Conservation (phyloP, 139 green algal species). For the Picocystis salinarum region DNA sequence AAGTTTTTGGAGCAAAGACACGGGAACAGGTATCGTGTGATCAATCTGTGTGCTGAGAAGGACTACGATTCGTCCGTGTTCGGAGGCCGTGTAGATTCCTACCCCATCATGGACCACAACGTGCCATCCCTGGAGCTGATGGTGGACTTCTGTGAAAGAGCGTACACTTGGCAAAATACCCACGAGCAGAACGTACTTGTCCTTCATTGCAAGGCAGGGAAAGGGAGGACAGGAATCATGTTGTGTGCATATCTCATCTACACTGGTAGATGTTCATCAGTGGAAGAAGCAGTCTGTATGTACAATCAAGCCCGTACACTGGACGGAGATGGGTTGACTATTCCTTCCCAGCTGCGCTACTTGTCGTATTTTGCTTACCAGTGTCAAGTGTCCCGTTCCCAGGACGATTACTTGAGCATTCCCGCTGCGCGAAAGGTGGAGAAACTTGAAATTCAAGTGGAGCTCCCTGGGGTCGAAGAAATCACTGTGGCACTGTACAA, state of each 20-base stretch:
- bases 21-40: conserved; percentile 23
- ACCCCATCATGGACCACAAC: conserved; percentile 46
- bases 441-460: background rate
- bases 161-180: conserved; percentile 21
- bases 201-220: conserved; percentile 61
- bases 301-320: conserved; percentile 25
- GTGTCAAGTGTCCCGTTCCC: background rate
- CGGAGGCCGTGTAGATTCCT: conserved; percentile 16
- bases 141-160: conserved; percentile 25
- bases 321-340: conserved; percentile 37
- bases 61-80: conserved; percentile 19
- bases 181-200: conserved; percentile 22
- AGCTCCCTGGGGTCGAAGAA: background rate
- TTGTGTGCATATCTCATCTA: conserved; percentile 38
- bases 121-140: conserved; percentile 34
- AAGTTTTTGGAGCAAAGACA: conserved; percentile 25
- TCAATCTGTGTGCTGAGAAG: conserved; percentile 47
- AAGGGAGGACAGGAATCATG: conserved; percentile 43
- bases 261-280: conserved; percentile 6
- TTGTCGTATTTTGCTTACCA: background rate
- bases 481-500: too few relatives aligned
- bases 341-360: conserved; percentile 37
- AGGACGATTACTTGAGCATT: too few relatives aligned
- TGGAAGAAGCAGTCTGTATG: conserved; percentile 14
- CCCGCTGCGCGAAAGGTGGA: background rate